phyloP scores from a whole-genome alignment of 192 early-diverging fungal genomes.

The Coemansia sp. region DNA sequence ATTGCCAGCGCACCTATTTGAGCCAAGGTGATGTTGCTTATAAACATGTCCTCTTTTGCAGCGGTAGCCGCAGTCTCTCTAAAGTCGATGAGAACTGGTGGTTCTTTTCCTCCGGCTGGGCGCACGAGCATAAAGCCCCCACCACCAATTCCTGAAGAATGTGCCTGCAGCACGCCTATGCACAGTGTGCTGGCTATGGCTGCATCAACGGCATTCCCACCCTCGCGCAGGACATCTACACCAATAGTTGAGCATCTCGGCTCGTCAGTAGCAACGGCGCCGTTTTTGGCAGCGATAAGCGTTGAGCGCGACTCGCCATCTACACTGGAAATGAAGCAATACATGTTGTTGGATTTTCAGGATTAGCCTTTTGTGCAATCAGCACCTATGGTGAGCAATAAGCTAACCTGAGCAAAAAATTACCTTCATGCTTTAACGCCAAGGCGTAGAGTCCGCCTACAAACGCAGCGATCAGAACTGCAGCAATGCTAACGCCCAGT shows the following conservation, averaged over 20 bases:
- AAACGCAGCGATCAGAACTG: constrained; percentile 16
- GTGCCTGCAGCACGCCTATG: constrained; percentile 84
- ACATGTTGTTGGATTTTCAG: too few species aligned
- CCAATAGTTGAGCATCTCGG: constrained; percentile 68
- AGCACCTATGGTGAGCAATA: too few species aligned
- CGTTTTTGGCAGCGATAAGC: constrained; percentile 43
- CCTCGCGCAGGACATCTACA: constrained; percentile 70
- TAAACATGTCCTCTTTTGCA: constrained; percentile 77
- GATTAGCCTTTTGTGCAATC: too few species aligned
- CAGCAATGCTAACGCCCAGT: constrained; percentile 4
- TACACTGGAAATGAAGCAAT: constrained; percentile 4
- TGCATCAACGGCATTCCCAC: constrained; percentile 88
- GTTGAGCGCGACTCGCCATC: constrained; percentile 27
- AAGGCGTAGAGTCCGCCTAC: constrained; percentile 21
- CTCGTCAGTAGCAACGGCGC: constrained; percentile 70
- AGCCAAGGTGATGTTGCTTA: constrained; percentile 64
- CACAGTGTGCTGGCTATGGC: constrained; percentile 84
- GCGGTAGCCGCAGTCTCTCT: constrained; percentile 80
- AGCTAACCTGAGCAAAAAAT: not conserved
- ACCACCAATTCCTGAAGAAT: constrained; percentile 89
- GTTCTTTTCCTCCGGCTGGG: constrained; percentile 52
- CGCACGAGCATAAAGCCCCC: constrained; percentile 93
- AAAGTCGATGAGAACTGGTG: constrained; percentile 76
- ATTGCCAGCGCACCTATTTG: constrained; percentile 70
- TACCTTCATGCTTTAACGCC: constrained; percentile 1